Evolutionary conservation across 257 asterid species (phyloP).

Genomic region (Primulina eburnea): DNA sequence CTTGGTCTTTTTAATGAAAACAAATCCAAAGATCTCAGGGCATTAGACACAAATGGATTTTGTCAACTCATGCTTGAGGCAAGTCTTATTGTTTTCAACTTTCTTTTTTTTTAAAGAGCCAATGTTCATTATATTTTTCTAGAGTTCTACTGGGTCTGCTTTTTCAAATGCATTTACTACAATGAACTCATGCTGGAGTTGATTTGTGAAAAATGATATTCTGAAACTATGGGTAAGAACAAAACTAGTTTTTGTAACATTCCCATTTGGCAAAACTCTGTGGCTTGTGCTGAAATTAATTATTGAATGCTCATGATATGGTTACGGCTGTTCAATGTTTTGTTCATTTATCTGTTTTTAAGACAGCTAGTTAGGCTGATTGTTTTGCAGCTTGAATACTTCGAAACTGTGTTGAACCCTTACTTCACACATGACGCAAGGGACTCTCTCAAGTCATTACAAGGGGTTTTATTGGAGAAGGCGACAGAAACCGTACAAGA

Average conservation of each 20-base stretch:
- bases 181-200: background rate
- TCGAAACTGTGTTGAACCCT: slow-evolving; percentile 91
- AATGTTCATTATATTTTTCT: background rate
- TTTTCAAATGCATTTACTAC: background rate
- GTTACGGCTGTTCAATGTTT: background rate
- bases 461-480: slow-evolving; percentile 84
- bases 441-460: slow-evolving; percentile 82
- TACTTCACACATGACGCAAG: slow-evolving; percentile 94
- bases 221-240: background rate
- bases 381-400: slow-evolving; percentile 87
- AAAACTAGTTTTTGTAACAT: background rate
- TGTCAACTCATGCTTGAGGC: slow-evolving; percentile 99
- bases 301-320: too few relatives aligned
- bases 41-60: slow-evolving; percentile 86
- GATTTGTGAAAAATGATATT: background rate
- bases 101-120: background rate
- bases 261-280: background rate
- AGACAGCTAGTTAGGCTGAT: slow-evolving; percentile 24
- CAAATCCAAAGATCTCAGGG: slow-evolving; percentile 55
- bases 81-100: slow-evolving; percentile 20
- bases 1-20: slow-evolving; percentile 81
- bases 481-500: slow-evolving; percentile 79
- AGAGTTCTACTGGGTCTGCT: slow-evolving; percentile 8
- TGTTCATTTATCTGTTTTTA: background rate
- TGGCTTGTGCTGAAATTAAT: background rate